Conservation (phyloP, 306 rosid genomes). For the Medicago arabica region DNA sequence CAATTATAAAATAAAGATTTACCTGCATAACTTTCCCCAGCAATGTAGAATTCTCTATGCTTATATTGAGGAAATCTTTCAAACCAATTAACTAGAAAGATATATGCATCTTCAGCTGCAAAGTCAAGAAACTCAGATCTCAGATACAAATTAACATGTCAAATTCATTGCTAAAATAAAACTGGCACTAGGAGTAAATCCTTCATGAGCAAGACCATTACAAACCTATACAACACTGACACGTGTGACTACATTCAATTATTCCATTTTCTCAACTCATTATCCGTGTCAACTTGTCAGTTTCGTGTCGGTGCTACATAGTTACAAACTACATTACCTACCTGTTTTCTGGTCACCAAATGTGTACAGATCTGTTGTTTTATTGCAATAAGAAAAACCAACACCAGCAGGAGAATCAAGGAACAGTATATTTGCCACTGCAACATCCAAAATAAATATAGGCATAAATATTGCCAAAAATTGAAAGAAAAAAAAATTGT, state of each 20-base stretch:
- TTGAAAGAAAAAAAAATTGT: neutral
- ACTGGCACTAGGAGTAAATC: neutral
- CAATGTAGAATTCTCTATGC: slow-evolving; percentile 89
- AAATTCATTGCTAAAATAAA: slow-evolving; percentile 29
- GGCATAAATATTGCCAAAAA: neutral
- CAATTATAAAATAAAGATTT: slow-evolving; percentile 30
- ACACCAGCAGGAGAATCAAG: slow-evolving; percentile 98
- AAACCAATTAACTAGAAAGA: slow-evolving; percentile 86
- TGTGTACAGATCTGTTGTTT: slow-evolving; percentile 75
- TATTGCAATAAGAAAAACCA: slow-evolving; percentile 90
- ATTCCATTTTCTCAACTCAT: neutral
- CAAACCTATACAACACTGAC: neutral
- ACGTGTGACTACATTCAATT: neutral
- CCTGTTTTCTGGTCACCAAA: slow-evolving; percentile 92
- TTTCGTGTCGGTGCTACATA: neutral
- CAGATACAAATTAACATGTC: slow-evolving; percentile 30
- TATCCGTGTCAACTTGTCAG: neutral
- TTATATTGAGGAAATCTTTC: slow-evolving; percentile 95
- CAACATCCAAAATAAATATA: slow-evolving; percentile 31
- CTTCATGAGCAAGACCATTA: neutral
- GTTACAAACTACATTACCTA: slow-evolving; percentile 52
- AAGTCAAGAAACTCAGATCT: slow-evolving; percentile 43
- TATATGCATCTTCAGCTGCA: slow-evolving; percentile 89
- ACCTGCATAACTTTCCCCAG: slow-evolving; percentile 99
- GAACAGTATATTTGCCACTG: slow-evolving; percentile 95